Base-by-base conservation (phyloP, 2,329 filamentous ascomycete species). In the Penicillium sp. region DNA sequence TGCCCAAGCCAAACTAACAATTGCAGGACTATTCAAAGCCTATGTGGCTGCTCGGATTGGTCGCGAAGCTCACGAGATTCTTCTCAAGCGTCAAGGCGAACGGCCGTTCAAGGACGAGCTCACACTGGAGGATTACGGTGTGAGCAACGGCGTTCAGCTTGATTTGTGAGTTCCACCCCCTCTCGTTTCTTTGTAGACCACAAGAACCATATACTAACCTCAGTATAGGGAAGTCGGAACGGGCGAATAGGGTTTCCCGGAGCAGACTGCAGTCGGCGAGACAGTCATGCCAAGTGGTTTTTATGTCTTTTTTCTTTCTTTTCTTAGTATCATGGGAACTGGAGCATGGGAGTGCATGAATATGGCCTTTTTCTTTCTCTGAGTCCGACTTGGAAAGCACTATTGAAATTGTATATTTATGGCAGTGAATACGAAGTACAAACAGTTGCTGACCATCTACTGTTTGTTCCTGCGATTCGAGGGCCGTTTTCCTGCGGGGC, bases 61-160 rank as follows among this genome's bases (percentile, higher is more conserved):
- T 2, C 84, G 93, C 34, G 88, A 95, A 64, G 88, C 92, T 42
- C 89, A 93, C 68, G 91, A 97, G 76, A 96, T 97, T 60, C 81
- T 97, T 76, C 75, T 97, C 55, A 94, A 95, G 79, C 81, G 93
- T 62, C 93, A 97, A 75, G 90, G 92, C 11, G 91, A 97, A 76
- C 78, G 92, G 60, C 92, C 93, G 22, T 97, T 97, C 73, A 97
- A 96, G 79, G 92, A 97, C 70, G 84, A 88, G 64, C 81, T 97
- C 56, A 92, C 86, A 32, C 74, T 97, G 64, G 90, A 90, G 67
- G 93, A 97, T 76, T 97, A 97, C 74, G 91, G 90, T n/a, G 87
- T 97, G 53, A 91, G 88, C 65, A 94, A 94, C 75, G 93, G 93
- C 9, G 92, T 96, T 45, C 77, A 80, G 60, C 68, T 80, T 67